Percentiles rank a stretch among this genome's conserved stretches.
phyloP scores from a whole-genome alignment of 345 rosid genomes.

The Eucalyptus curtisii region DNA sequence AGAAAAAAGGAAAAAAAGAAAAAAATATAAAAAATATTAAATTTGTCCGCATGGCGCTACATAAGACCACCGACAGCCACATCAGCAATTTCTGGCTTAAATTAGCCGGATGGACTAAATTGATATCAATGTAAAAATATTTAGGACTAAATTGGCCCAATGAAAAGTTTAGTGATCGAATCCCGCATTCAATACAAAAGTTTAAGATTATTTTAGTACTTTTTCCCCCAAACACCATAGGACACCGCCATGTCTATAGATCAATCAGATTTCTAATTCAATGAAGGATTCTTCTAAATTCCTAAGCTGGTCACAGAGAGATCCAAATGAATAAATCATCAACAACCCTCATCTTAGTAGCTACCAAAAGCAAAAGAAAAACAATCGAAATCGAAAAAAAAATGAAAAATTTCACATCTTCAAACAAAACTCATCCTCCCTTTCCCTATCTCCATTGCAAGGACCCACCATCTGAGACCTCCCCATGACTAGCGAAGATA shows the following conservation, averaged over 20 bases:
- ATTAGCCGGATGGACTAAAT: too few species aligned
- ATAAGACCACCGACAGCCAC: too few species aligned
- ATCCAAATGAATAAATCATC: background rate
- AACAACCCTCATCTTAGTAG: background rate
- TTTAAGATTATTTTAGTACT: too few species aligned
- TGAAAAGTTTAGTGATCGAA: too few species aligned
- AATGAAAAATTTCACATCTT: background rate
- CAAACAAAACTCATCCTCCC: background rate
- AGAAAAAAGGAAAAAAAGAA: too few species aligned
- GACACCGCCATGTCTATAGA: background rate
- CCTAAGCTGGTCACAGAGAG: background rate
- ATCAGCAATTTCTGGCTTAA: too few species aligned
- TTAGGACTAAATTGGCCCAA: too few species aligned
- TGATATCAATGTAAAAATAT: too few species aligned
- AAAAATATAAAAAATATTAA: too few species aligned
- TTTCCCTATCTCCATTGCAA: background rate
- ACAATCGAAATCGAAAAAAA: background rate
- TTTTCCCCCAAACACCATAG: background rate
- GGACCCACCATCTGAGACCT: background rate
- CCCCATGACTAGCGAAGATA: background rate
- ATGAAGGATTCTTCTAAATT: background rate
- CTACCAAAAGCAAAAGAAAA: background rate
- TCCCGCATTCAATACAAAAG: too few species aligned
- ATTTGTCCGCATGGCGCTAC: too few species aligned
- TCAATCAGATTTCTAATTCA: background rate